phyloP scores from a whole-genome alignment of 2,329 filamentous ascomycete genomes.

The Periconia digitata region DNA sequence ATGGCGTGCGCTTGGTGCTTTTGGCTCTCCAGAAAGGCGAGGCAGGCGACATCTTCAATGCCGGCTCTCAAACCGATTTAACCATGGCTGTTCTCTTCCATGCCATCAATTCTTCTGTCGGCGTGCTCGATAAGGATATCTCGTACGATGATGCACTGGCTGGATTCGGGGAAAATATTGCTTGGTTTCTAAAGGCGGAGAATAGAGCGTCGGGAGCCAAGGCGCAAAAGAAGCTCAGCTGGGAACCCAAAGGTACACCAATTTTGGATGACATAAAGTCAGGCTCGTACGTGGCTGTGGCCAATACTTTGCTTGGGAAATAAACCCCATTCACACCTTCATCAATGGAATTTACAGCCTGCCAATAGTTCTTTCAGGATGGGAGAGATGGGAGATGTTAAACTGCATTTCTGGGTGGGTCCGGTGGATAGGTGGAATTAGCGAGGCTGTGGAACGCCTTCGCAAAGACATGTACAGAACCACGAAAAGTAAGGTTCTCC shows the following conservation, averaged over 20 bases:
- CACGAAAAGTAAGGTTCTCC: too few relatives aligned
- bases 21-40: conserved; percentile 39
- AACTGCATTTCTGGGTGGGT: too few relatives aligned
- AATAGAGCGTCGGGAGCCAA: conserved; percentile 1
- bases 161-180: conserved; percentile 2
- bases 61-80: conserved; percentile 28
- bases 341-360: too few relatives aligned
- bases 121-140: conserved; percentile 12
- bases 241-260: neutral
- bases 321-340: too few relatives aligned
- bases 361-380: too few relatives aligned
- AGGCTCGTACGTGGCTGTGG: neutral
- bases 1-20: conserved; percentile 47
- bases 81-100: conserved; percentile 33
- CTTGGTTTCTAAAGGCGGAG: conserved; percentile 1
- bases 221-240: conserved; percentile 1
- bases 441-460: too few relatives aligned
- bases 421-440: too few relatives aligned
- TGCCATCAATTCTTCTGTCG: conserved; percentile 27
- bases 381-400: too few relatives aligned
- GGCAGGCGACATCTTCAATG: conserved; percentile 42
- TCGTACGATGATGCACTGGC: conserved; percentile 27
- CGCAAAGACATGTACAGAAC: too few relatives aligned
- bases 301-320: neutral
- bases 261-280: neutral